phyloP scores from a whole-genome alignment of 2,329 filamentous ascomycete species.

The Seiridium cupressi region DNA sequence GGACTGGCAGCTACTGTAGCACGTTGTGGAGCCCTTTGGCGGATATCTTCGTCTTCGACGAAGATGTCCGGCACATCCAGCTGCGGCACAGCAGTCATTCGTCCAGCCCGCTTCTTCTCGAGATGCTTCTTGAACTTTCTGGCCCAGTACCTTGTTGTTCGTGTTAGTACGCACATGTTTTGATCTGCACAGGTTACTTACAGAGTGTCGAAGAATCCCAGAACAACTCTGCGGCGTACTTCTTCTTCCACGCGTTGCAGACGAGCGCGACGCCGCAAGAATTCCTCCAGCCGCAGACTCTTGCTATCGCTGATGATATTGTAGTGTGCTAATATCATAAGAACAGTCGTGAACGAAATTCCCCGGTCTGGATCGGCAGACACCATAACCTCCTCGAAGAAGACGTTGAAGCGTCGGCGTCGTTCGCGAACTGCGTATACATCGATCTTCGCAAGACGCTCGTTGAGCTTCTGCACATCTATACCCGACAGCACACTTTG shows the following conservation, averaged over 20 bases:
- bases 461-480: constrained; percentile 74
- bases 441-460: constrained; percentile 71
- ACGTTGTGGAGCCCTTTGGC: constrained; percentile 24
- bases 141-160: constrained; percentile 65
- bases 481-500: constrained; percentile 56
- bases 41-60: constrained; percentile 73
- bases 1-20: constrained; percentile 26
- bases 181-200: constrained; percentile 37
- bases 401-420: constrained; percentile 82
- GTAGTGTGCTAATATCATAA: constrained; percentile 97
- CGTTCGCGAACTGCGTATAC: constrained; percentile 71
- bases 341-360: constrained; percentile 85
- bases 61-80: constrained; percentile 87
- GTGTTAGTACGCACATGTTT: constrained; percentile 1
- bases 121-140: constrained; percentile 76
- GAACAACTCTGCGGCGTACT: constrained; percentile 82
- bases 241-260: constrained; percentile 94
- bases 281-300: constrained; percentile 92
- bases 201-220: constrained; percentile 93
- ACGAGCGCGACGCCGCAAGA: constrained; percentile 82
- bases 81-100: constrained; percentile 75
- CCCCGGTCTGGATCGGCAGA: constrained; percentile 86
- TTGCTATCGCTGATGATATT: constrained; percentile 99
- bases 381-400: constrained; percentile 95
- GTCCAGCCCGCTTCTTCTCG: constrained; percentile 69